Base-by-base conservation (phyloP, 768 basidiomycete genomes). In the Gloeopeniophorella convolvens region DNA sequence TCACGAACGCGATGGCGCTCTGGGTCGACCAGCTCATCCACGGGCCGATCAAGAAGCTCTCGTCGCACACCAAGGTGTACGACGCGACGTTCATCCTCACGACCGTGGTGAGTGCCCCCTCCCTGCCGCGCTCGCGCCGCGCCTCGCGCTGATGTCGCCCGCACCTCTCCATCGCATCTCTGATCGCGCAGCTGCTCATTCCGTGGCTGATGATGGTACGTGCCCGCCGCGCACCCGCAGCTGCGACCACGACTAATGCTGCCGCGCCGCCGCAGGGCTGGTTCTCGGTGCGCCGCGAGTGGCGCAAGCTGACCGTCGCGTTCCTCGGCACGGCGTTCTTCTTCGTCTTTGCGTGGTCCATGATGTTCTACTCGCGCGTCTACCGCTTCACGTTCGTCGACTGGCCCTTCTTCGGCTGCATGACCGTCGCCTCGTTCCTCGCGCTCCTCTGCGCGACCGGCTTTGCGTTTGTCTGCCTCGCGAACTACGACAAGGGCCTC, bases 1-100 rank as follows among this genome's bases (percentile, higher is more conserved):
- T 80, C 16, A 56, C 76, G 5, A 68, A 73, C 2, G 70, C 72
- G 5, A 73, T 75, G 62, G 72, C 71, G 27, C 71, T 82, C 6
- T 83, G 81, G 80, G 63, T 76, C 28, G 75, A 79, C 59, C 69
- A 78, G 42, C 68, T 83, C 23, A 50, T 72, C 27, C 71, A 73
- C 44, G 75, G 77, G 5, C 63, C 70, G 12, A 72, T 83, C 37
- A 63, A 59, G 2, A 27, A 54, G 0, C 69, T 80, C 8, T 74
- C 76, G 1, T 46, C 44, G 2, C 73, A 76, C 43, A 72, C 68
- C 0, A 11, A 26, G 0, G 33, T 72, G 3, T 81, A 81, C 54
- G 56, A 72, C 45, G 77, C 64, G 0, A 42, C 72, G 10, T 73
- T 77, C 56, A 71, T 78, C 35, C 45, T 62, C 40, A 77, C 75